Percentiles rank a stretch among this genome's conserved stretches.
These are phyloP conservation scores for Trichoderma gracile DNA, from an alignment of 2,329 filamentous ascomycete genomes.

Conservation along the genomic window DNA sequence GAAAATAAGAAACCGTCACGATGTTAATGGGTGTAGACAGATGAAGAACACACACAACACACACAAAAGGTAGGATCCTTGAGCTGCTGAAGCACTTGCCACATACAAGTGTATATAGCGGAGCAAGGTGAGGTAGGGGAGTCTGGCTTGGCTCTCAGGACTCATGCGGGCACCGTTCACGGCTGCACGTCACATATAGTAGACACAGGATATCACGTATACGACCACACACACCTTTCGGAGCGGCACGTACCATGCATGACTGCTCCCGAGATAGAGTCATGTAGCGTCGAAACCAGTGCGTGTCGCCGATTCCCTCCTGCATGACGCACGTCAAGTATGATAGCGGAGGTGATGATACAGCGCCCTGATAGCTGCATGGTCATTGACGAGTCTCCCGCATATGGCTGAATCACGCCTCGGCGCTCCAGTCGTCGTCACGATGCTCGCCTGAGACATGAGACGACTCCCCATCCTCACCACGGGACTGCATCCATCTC, in stretches of 20 bases:
- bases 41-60: background rate
- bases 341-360: background rate
- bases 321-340: background rate
- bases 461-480: background rate
- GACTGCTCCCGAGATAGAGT: background rate
- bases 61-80: background rate
- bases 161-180: background rate
- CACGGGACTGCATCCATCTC: background rate
- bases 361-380: background rate
- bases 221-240: background rate
- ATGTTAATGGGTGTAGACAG: background rate
- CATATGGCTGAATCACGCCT: background rate
- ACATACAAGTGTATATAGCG: background rate
- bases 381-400: background rate
- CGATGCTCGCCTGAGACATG: background rate
- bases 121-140: background rate
- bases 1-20: background rate
- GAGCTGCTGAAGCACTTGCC: background rate
- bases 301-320: background rate
- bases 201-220: background rate
- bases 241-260: background rate
- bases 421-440: background rate
- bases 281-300: background rate
- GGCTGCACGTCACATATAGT: background rate
- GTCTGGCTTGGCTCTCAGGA: background rate